Evolutionary conservation across 257 asterid genomes (phyloP).

Genomic region (Rehmannia glutinosa): DNA sequence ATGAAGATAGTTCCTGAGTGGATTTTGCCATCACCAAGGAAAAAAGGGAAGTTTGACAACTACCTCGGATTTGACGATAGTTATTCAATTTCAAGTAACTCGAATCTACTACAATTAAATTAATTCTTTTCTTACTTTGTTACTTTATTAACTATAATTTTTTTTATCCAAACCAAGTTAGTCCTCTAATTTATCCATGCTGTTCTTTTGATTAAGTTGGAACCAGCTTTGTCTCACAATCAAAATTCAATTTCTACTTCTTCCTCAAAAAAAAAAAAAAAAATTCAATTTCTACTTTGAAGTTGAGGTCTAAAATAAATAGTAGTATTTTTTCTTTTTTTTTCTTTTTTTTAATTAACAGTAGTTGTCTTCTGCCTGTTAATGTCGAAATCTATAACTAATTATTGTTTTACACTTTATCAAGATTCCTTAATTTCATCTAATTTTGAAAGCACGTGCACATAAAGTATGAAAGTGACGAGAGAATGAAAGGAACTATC

Average conservation of each 20-base stretch:
- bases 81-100: no score
- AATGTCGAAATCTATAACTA: not conserved
- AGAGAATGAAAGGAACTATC: constrained; percentile 12
- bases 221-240: not conserved
- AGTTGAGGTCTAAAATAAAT: not conserved
- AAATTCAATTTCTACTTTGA: not conserved
- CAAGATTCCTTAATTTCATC: constrained; percentile 12
- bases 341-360: not conserved
- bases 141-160: no score
- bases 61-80: no score
- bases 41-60: no score
- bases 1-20: no score
- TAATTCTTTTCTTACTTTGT: no score
- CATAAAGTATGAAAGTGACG: constrained; percentile 31
- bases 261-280: no score
- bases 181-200: not conserved
- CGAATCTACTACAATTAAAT: no score
- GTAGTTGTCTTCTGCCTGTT: not conserved
- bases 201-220: not conserved
- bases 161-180: no score
- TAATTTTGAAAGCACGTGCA: constrained; percentile 32
- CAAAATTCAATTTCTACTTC: no score
- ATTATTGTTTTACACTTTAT: not conserved
- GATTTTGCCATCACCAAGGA: no score
- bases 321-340: not conserved